Evolutionary conservation across 345 rosid genomes (phyloP).

Genomic region (Fremontodendron californicum): DNA sequence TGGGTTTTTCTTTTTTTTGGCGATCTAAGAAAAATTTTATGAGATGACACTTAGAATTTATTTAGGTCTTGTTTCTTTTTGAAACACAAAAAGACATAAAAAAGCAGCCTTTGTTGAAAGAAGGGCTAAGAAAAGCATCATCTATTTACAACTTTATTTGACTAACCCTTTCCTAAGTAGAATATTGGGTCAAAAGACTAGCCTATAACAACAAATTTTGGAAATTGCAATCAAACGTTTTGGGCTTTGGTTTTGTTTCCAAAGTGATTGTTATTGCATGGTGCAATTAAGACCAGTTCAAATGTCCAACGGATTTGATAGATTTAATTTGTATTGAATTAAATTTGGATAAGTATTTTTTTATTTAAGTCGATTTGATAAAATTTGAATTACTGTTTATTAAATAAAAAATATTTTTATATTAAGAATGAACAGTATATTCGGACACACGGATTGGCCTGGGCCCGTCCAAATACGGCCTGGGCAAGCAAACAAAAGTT

Average conservation of each 20-base stretch:
- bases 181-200: conserved; percentile 12
- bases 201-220: conserved; percentile 3
- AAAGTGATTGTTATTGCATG: neutral
- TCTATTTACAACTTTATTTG: conserved; percentile 6
- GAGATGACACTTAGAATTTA: neutral
- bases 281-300: too few relatives aligned
- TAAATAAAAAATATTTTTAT: too few relatives aligned
- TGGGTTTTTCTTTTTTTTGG: neutral
- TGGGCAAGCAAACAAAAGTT: too few relatives aligned
- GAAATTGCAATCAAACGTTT: conserved; percentile 6
- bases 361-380: too few relatives aligned
- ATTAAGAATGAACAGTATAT: too few relatives aligned
- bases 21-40: neutral
- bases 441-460: too few relatives aligned
- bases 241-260: neutral
- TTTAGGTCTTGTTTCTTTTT: conserved; percentile 14
- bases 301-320: too few relatives aligned
- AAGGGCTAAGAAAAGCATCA: neutral
- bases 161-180: neutral
- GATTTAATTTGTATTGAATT: too few relatives aligned
- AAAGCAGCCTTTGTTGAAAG: conserved; percentile 39
- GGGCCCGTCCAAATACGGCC: too few relatives aligned
- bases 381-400: too few relatives aligned
- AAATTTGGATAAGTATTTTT: too few relatives aligned
- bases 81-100: conserved; percentile 25